A percentile compares a stretch with the other conserved stretches of the same genome.
These are phyloP conservation scores for Hypoxylon trugodes DNA, from an alignment of 495 filamentous ascomycete genomes.

Conservation along the genomic window DNA sequence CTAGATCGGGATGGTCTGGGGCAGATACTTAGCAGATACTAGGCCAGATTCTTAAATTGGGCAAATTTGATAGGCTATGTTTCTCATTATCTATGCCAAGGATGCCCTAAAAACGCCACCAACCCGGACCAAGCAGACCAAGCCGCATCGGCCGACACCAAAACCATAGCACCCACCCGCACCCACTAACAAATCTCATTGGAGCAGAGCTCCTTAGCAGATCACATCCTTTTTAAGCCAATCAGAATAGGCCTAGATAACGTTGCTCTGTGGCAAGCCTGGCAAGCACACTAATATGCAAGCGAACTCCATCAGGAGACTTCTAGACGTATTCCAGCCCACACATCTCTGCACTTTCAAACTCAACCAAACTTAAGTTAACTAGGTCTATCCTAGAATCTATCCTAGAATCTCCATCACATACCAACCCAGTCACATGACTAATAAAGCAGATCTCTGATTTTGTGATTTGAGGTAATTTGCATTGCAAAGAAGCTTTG, in stretches of 20 bases:
- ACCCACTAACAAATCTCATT: constrained; percentile 10
- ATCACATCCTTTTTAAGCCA: constrained; percentile 16
- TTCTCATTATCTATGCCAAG: constrained; percentile 30
- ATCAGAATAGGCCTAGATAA: constrained; percentile 29
- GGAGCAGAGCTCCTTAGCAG: constrained; percentile 7
- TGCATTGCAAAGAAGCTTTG: background rate
- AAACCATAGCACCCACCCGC: background rate
- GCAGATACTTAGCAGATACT: constrained; percentile 4
- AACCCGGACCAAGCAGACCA: constrained; percentile 5
- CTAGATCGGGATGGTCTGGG: constrained; percentile 25
- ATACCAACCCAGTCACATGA: constrained; percentile 27
- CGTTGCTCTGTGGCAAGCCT: constrained; percentile 16
- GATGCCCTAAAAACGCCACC: no score
- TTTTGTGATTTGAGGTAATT: constrained; percentile 14
- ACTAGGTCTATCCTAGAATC: background rate
- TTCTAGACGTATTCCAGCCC: constrained; percentile 30
- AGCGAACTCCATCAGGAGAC: background rate
- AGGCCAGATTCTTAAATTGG: background rate
- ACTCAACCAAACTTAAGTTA: background rate
- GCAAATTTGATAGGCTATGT: constrained; percentile 18
- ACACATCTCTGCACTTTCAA: no score
- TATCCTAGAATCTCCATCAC: background rate
- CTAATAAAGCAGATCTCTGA: no score
- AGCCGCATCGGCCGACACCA: constrained; percentile 18
- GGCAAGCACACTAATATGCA: background rate